Evolutionary conservation across 2,329 filamentous ascomycete genomes (phyloP), one percentile per base, ranked within the genome.

Genomic region (Pseudocercospora fuligena): DNA sequence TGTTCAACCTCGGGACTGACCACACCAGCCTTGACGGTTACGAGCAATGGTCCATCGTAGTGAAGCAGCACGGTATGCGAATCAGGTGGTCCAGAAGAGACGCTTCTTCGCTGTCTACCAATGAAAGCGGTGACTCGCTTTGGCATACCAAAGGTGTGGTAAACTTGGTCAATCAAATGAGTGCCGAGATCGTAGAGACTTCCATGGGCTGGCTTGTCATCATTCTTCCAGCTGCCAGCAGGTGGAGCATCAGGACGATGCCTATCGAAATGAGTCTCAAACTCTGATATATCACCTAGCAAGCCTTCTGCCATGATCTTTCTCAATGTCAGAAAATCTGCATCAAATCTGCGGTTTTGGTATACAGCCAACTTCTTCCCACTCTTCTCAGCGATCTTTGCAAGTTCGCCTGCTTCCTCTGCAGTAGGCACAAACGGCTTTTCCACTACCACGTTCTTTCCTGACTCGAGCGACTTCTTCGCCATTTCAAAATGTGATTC

Each of bases 401-500:
- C 84, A 6, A 94, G 86, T 71, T 87, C 80, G 36, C 87, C 83
- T 11, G 91, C 91, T 79, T 94, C 89, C 65, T 86, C 82, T 1
- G 86, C 82, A 1, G 89, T 91, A 21, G 91, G 89, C 12, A 92
- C 90, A 77, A 94, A 94, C 2, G 92, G 92, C 82, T 94, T 94
- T 82, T 94, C 92, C 58, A 91, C 90, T 61, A 94, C 83, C 27
- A 94, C 90, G 78, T 94, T 89, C 82, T 94, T 94, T 72, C 89
- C 89, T 9, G 86, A 82, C 75, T 90, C 84, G 57, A 94, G 83
- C 0, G 90, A 89, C 60, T 86, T 78, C 77, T 88, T 88, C 40
- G 88, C 83, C 72, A 93, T 82, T 16, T 82, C 77, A 75, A 88
- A 91, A 81, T 94, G 92, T 11, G 87, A 89, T 68, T 89, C 85